These are phyloP conservation scores for Russula compacta DNA, from an alignment of 768 basidiomycete genomes.

Conservation along the genomic window DNA sequence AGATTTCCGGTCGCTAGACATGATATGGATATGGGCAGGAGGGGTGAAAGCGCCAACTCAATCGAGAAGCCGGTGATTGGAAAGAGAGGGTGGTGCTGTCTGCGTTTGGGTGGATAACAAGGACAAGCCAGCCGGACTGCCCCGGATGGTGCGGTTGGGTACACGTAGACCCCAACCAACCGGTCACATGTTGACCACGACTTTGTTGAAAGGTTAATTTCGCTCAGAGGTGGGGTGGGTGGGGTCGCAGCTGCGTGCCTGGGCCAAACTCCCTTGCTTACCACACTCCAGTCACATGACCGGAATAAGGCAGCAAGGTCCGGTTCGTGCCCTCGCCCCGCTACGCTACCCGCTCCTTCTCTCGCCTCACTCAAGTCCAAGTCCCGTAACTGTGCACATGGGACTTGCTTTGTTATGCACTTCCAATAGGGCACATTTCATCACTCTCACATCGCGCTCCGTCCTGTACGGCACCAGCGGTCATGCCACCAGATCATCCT, in stretches of 20 bases:
- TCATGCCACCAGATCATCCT: slow-evolving; percentile 8
- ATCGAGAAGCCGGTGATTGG: slow-evolving; percentile 16
- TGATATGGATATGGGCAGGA: slow-evolving; percentile 34
- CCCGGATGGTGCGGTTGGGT: slow-evolving; percentile 12
- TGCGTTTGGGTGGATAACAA: slow-evolving; percentile 7
- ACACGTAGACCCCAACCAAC: slow-evolving; percentile 12
- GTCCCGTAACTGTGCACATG: slow-evolving; percentile 28
- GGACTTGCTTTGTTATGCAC: slow-evolving; percentile 19
- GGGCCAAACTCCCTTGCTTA: background rate
- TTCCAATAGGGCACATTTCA: slow-evolving; percentile 28
- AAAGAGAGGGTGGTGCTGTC: background rate
- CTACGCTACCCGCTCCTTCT: background rate
- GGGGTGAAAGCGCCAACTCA: slow-evolving; percentile 13
- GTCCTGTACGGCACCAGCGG: background rate
- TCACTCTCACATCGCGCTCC: slow-evolving; percentile 1
- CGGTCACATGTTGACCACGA: slow-evolving; percentile 15
- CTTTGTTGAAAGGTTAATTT: slow-evolving; percentile 14
- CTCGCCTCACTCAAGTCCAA: background rate
- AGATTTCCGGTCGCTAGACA: slow-evolving; percentile 38
- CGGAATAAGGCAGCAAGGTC: background rate
- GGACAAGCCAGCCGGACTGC: background rate
- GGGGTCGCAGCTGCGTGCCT: slow-evolving; percentile 1
- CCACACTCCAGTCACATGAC: slow-evolving; percentile 10
- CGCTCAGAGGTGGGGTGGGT: background rate
- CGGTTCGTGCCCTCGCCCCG: background rate